phyloP scores from a whole-genome alignment of 305 asterid species.

The Plantago coronopus region DNA sequence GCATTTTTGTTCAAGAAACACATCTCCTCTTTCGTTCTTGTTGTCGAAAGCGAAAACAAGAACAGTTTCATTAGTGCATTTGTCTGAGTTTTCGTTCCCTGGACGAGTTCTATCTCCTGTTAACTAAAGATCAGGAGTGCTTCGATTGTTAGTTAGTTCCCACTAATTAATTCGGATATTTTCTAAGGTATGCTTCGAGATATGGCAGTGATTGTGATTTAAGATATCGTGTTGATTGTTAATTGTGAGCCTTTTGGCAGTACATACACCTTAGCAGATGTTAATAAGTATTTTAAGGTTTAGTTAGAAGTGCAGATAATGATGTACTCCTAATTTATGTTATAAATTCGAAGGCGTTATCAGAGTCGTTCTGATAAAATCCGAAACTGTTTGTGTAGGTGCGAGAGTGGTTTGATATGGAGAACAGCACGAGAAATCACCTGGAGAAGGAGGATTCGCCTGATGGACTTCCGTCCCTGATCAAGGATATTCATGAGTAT shows the following conservation, averaged over 20 bases:
- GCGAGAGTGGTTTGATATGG: constrained; percentile 25
- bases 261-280: too few relatives aligned
- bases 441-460: constrained; percentile 10
- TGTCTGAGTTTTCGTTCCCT: background rate
- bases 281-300: too few relatives aligned
- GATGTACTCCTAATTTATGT: background rate
- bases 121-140: too few relatives aligned
- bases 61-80: background rate
- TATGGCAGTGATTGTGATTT: too few relatives aligned
- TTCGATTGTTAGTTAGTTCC: too few relatives aligned
- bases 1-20: background rate
- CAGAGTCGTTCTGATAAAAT: background rate
- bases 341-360: background rate
- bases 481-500: constrained; percentile 29
- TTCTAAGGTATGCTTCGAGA: too few relatives aligned
- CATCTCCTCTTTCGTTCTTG: background rate
- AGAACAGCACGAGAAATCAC: constrained; percentile 9
- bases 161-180: too few relatives aligned
- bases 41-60: background rate
- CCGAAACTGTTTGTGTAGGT: background rate
- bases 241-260: too few relatives aligned
- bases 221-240: too few relatives aligned
- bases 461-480: constrained; percentile 36
- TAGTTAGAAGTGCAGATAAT: too few relatives aligned
- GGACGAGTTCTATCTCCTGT: background rate